Percentiles rank a stretch among this genome's conserved stretches.
Conservation (phyloP, 306 rosid species). For the Rubus idaeus region DNA sequence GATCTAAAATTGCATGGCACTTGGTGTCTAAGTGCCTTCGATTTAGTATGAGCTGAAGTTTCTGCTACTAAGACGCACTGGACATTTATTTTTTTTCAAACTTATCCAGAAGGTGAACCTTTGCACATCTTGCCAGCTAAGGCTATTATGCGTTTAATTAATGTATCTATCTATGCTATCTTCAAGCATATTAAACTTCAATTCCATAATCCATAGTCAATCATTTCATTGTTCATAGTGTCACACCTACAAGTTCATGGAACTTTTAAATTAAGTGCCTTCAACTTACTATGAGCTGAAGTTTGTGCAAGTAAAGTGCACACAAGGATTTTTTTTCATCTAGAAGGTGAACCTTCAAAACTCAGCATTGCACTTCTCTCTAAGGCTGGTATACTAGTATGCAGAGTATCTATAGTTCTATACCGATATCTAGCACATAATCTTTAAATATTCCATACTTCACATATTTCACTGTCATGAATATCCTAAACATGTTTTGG, state of each 20-base stretch:
- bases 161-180: neutral
- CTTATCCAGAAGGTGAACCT: neutral
- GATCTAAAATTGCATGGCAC: neutral
- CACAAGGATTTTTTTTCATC: neutral
- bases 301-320: neutral
- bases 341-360: neutral
- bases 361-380: neutral
- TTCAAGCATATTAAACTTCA: neutral
- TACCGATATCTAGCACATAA: neutral
- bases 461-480: neutral
- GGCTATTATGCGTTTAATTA: neutral
- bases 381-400: neutral
- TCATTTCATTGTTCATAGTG: neutral
- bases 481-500: conserved; percentile 1
- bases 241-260: neutral
- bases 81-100: too few relatives aligned
- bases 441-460: neutral
- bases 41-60: too few relatives aligned
- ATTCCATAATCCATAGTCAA: neutral
- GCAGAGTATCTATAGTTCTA: neutral
- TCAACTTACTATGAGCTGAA: neutral
- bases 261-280: neutral
- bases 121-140: neutral
- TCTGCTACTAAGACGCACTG: too few relatives aligned
- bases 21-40: neutral